A percentile compares a stretch with the other conserved stretches of the same genome.
Conservation (phyloP, 2,329 filamentous ascomycete species). For the Neofusicoccum laricinum region DNA sequence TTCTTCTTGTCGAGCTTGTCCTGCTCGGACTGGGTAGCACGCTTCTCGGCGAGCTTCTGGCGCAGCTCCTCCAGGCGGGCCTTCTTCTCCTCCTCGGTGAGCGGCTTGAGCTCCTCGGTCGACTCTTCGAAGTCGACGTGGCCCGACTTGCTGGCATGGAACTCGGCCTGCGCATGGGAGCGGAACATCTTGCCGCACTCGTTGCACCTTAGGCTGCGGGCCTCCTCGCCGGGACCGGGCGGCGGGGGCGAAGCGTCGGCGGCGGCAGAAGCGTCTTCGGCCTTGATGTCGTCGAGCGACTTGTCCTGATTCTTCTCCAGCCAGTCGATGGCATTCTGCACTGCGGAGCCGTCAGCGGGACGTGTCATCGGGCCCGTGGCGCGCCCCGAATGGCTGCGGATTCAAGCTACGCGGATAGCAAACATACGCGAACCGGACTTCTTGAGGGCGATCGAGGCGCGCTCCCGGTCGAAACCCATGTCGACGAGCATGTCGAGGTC, state of each 20-base stretch:
- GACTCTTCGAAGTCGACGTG: conserved; percentile 75
- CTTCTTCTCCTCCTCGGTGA: conserved; percentile 90
- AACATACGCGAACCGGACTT: conserved; percentile 73
- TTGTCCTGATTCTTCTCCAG: conserved; percentile 89
- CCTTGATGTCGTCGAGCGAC: conserved; percentile 74
- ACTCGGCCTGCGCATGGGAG: conserved; percentile 76
- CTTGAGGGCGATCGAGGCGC: conserved; percentile 79
- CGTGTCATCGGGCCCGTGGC: neutral
- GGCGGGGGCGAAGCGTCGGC: conserved; percentile 57
- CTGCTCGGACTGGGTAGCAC: conserved; percentile 61
- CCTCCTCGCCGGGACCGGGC: conserved; percentile 67
- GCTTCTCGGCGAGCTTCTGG: conserved; percentile 69
- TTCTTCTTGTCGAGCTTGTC: conserved; percentile 80
- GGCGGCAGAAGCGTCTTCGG: conserved; percentile 35
- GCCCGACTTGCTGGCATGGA: conserved; percentile 80
- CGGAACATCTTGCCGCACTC: conserved; percentile 92
- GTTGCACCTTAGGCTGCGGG: conserved; percentile 84
- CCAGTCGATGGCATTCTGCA: conserved; percentile 91
- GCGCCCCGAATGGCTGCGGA: neutral
- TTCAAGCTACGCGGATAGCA: neutral
- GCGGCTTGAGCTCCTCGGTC: conserved; percentile 82
- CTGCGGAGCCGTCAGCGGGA: conserved; percentile 42
- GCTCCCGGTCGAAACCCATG: conserved; percentile 78
- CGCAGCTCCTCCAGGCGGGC: conserved; percentile 73
- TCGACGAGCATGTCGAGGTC: conserved; percentile 62